Evolutionary conservation across 192 early-diverging fungal genomes (phyloP), one percentile per base, ranked within the genome.

Genomic region (Coemansia sp.): DNA sequence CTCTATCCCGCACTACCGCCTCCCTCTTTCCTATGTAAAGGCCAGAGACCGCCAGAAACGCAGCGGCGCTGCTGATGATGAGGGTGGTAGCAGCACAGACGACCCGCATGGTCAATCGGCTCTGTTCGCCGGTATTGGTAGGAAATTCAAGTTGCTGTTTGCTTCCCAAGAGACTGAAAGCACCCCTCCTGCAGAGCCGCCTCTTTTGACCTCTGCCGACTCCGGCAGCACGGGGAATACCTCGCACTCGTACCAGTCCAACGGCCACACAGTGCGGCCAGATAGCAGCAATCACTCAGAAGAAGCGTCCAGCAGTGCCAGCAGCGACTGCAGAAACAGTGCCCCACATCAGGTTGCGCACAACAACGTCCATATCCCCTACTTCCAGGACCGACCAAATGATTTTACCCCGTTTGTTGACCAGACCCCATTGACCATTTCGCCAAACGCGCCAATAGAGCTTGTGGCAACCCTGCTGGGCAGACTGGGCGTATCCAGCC

Each of bases 401-500:
- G 71, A 76, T 62, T 72, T 82, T 56, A 71, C 70, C 3, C 63
- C 67, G 25, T 84, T 66, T 55, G 70, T 83, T 1, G 74, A 81
- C 45, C 82, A 91, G 79, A 91, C 92, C 2, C 94, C 94, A 3
- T 59, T 94, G 22, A 79, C 87, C 0, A 86, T 97, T 9, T 85
- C 86, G 8, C 58, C 86, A 13, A 85, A 87, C 57, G 81, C 91
- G 27, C 88, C 89, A n/a, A 87, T 94, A 65, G 91, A 95, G 61
- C 59, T 97, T n/a, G 86, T 92, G 0, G 80, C 89, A 60, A 92
- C 93, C 45, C 54, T 95, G 50, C 92, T 97, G 65, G 81, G 88
- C 47, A 91, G 94, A 56, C 63, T 97, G 38, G 94, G 95, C 3
- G 75, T 91, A 27, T 85, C 87, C 45, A 92, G 89, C 37, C 63